phyloP scores from a whole-genome alignment of 1,284 basidiomycete genomes.

The Lignosus rhinocerotis region DNA sequence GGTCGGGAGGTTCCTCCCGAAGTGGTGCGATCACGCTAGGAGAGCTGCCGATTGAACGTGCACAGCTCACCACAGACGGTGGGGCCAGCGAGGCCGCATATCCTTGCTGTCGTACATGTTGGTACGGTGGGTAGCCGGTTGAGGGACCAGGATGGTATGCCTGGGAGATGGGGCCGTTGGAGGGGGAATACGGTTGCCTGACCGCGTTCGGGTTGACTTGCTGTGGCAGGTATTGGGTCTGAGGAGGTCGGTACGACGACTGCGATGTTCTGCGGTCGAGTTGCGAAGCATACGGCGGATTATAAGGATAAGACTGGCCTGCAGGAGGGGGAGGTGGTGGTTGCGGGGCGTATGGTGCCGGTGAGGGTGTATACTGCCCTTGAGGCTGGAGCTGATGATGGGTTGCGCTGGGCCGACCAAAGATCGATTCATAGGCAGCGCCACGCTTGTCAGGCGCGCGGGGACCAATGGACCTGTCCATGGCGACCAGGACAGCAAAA shows the following conservation, averaged over 20 bases:
- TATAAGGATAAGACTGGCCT: slow-evolving; percentile 34
- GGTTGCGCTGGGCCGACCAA: slow-evolving; percentile 65
- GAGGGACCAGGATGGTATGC: slow-evolving; percentile 1
- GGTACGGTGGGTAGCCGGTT: slow-evolving; percentile 25
- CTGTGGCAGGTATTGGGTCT: slow-evolving; percentile 26
- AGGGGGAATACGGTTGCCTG: slow-evolving; percentile 27
- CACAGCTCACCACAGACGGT: slow-evolving; percentile 42
- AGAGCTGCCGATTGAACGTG: slow-evolving; percentile 54
- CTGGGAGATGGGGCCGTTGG: slow-evolving; percentile 4
- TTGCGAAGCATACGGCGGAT: slow-evolving; percentile 29
- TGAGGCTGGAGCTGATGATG: slow-evolving; percentile 48
- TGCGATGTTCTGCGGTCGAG: slow-evolving; percentile 32
- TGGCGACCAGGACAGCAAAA: slow-evolving; percentile 30
- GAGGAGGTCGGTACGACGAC: slow-evolving; percentile 27
- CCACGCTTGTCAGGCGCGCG: slow-evolving; percentile 73
- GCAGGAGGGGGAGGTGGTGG: slow-evolving; percentile 36
- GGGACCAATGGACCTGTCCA: slow-evolving; percentile 72
- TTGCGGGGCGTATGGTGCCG: slow-evolving; percentile 29
- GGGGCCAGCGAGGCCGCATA: slow-evolving; percentile 38
- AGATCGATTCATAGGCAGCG: slow-evolving; percentile 81
- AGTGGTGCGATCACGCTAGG: slow-evolving; percentile 48
- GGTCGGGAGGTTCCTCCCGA: slow-evolving; percentile 58
- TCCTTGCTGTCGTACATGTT: slow-evolving; percentile 29
- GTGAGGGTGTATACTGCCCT: slow-evolving; percentile 19
- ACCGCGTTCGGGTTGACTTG: slow-evolving; percentile 22